These are phyloP conservation scores for Pseudogymnoascus sp. DNA, from an alignment of 2,329 filamentous ascomycete genomes.

Conservation along the genomic window DNA sequence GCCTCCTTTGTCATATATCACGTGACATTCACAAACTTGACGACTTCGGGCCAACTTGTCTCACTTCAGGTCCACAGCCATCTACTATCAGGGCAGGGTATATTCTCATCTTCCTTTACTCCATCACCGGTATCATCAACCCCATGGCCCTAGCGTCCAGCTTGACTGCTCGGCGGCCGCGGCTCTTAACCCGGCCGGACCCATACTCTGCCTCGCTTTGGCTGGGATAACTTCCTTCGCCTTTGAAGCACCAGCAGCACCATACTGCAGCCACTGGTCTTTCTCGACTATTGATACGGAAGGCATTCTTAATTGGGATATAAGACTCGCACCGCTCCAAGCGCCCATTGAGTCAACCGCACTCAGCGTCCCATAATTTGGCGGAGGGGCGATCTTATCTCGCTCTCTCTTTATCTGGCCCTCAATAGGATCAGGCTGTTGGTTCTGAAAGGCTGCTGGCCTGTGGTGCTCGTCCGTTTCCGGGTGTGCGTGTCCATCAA, in stretches of 20 bases:
- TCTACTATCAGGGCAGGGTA: not conserved
- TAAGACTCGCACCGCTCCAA: constrained; percentile 66
- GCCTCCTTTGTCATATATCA: not conserved
- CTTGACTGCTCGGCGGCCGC: constrained; percentile 33
- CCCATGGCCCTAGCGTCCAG: constrained; percentile 59
- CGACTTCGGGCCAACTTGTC: not conserved
- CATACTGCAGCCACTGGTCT: constrained; percentile 63
- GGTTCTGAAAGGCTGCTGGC: constrained; percentile 26
- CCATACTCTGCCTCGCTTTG: constrained; percentile 56
- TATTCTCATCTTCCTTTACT: not conserved
- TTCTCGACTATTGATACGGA: constrained; percentile 63
- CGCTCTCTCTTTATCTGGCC: constrained; percentile 43
- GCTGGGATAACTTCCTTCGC: constrained; percentile 52
- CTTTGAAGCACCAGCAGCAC: constrained; percentile 51
- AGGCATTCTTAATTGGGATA: constrained; percentile 59
- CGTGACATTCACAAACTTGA: not conserved
- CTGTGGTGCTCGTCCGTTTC: constrained; percentile 20
- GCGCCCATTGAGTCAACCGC: constrained; percentile 62
- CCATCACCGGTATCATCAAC: constrained; percentile 14
- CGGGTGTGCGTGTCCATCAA: not conserved
- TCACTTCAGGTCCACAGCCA: not conserved
- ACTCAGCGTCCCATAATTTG: constrained; percentile 51
- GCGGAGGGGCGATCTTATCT: constrained; percentile 31
- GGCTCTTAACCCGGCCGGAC: constrained; percentile 41
- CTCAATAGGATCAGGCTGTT: constrained; percentile 50